Conservation (phyloP, 257 asterid species). For the Nemophila menziesii region DNA sequence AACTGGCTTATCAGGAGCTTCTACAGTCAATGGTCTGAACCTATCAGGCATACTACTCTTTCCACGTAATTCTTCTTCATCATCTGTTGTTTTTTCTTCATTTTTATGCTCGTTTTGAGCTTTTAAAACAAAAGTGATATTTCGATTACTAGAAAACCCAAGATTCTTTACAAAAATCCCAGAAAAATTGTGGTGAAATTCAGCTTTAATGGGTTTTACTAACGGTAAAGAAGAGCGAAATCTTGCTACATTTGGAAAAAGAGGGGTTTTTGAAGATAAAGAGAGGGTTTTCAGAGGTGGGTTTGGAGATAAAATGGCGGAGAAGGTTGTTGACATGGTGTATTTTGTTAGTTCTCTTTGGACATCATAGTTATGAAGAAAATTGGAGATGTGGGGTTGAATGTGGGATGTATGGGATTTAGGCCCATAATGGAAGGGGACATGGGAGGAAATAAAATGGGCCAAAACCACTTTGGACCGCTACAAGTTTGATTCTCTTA, state of each 20-base stretch:
- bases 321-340: constrained; percentile 6
- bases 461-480: no score
- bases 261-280: constrained; percentile 9
- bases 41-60: constrained; percentile 80
- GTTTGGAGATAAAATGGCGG: constrained; percentile 3
- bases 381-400: background rate
- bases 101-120: constrained; percentile 28
- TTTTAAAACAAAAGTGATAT: constrained; percentile 21
- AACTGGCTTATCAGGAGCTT: constrained; percentile 66
- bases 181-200: constrained; percentile 13
- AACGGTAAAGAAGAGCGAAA: constrained; percentile 10
- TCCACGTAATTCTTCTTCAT: constrained; percentile 48
- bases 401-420: no score
- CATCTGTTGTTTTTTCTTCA: constrained; percentile 12
- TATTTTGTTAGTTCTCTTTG: background rate
- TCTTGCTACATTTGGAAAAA: constrained; percentile 7
- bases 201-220: constrained; percentile 19
- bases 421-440: no score
- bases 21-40: constrained; percentile 64
- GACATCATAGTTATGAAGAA: background rate
- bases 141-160: constrained; percentile 14
- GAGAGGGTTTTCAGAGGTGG: constrained; percentile 12
- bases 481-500: no score
- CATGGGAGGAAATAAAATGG: no score
- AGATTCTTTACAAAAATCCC: constrained; percentile 17